A percentile compares a stretch with the other conserved stretches of the same genome.
These are phyloP conservation scores for Botrytis hyacinthi DNA, from an alignment of 2,329 filamentous ascomycete genomes.

Conservation along the genomic window DNA sequence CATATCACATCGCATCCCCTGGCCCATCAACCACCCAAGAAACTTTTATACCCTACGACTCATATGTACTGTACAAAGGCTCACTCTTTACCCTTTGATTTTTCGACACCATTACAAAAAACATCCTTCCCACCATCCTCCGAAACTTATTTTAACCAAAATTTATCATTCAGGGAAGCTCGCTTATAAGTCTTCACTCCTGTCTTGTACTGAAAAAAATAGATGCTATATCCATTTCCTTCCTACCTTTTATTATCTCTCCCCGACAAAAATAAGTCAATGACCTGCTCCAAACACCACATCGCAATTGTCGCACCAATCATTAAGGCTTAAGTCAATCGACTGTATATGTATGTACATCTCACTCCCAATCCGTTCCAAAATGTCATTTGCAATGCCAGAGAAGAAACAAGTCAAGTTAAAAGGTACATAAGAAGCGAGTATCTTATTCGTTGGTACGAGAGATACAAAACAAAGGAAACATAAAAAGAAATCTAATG, in stretches of 20 bases:
- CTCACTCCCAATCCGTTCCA: background rate
- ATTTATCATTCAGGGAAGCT: background rate
- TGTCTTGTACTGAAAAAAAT: background rate
- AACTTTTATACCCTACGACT: slow-evolving; percentile 13
- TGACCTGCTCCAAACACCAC: background rate
- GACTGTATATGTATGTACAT: background rate
- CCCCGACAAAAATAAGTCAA: background rate
- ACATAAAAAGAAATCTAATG: slow-evolving; percentile 25
- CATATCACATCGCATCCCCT: background rate
- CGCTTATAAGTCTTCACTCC: background rate
- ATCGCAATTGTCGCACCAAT: background rate
- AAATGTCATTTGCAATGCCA: background rate
- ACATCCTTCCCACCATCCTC: too few species aligned
- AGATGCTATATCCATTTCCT: background rate
- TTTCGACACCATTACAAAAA: background rate
- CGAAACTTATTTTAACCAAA: background rate
- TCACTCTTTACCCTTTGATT: background rate
- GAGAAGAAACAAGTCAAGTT: background rate
- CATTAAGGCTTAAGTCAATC: slow-evolving; percentile 5
- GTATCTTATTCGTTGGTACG: too few species aligned
- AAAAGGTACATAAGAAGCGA: background rate
- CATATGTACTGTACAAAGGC: slow-evolving; percentile 4
- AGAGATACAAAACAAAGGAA: background rate
- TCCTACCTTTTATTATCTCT: background rate
- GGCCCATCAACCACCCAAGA: background rate